Conservation (phyloP, 2,329 filamentous ascomycete genomes). For the Aspergillus carbonarius region DNA sequence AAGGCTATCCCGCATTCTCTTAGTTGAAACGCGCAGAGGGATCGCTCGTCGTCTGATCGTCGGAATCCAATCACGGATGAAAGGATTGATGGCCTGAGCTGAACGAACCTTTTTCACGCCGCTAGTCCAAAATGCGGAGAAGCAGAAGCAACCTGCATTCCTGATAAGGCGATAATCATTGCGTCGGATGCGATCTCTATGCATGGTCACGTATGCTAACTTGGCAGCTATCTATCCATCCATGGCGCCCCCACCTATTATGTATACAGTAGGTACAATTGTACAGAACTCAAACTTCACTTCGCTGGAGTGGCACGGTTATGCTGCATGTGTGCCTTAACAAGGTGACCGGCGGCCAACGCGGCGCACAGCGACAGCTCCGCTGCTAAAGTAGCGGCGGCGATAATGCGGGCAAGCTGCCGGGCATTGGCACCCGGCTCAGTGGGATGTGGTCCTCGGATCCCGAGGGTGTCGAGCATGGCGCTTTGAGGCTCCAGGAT, state of each 20-base stretch:
- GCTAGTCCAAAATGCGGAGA: background rate
- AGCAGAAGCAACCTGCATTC: background rate
- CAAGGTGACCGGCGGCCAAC: slow-evolving; percentile 88
- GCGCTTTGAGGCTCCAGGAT: slow-evolving; percentile 93
- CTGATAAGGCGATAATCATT: background rate
- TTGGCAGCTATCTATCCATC: background rate
- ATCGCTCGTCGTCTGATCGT: background rate
- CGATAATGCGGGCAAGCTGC: slow-evolving; percentile 84
- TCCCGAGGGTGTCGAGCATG: slow-evolving; percentile 95
- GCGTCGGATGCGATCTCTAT: background rate
- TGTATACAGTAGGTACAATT: background rate
- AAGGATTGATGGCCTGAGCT: background rate
- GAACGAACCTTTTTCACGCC: background rate
- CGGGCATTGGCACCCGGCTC: slow-evolving; percentile 88
- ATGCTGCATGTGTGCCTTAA: slow-evolving; percentile 91
- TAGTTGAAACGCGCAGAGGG: background rate
- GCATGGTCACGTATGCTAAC: background rate
- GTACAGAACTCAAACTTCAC: background rate
- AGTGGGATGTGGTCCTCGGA: slow-evolving; percentile 88
- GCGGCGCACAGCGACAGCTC: slow-evolving; percentile 91
- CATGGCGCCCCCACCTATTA: slow-evolving; percentile 1
- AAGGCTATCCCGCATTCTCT: background rate
- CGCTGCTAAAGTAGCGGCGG: slow-evolving; percentile 82
- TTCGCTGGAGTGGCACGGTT: slow-evolving; percentile 58
- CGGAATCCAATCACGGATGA: background rate